phyloP scores from a whole-genome alignment of 495 filamentous ascomycete species.

The Penicillium desertorum region DNA sequence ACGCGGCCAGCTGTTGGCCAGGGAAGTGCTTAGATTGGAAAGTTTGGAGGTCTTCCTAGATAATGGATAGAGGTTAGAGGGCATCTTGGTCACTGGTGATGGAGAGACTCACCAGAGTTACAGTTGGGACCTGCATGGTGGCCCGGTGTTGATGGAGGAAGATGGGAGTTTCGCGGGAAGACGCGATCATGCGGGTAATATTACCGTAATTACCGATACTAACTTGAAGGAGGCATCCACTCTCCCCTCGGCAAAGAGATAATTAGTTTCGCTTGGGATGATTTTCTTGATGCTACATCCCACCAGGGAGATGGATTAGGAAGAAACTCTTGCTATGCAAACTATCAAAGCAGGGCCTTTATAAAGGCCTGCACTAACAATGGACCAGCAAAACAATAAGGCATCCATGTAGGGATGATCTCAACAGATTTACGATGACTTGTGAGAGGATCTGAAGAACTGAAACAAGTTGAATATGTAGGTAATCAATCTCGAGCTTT shows the following conservation, averaged over 20 bases:
- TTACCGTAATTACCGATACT: constrained; percentile 16
- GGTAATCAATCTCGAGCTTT: not conserved
- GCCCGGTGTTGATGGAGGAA: constrained; percentile 4
- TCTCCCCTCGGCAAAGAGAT: too few relatives aligned
- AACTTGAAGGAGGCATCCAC: not conserved
- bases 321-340: too few relatives aligned
- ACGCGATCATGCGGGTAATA: constrained; percentile 12
- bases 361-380: too few relatives aligned
- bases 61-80: not conserved
- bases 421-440: too few relatives aligned
- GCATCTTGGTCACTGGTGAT: constrained; percentile 14
- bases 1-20: constrained; percentile 13
- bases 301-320: too few relatives aligned
- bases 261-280: not conserved
- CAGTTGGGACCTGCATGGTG: constrained; percentile 38
- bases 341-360: too few relatives aligned
- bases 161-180: constrained; percentile 11
- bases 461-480: not conserved
- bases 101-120: constrained; percentile 51
- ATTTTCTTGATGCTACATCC: too few relatives aligned
- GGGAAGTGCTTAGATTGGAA: constrained; percentile 71
- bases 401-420: too few relatives aligned
- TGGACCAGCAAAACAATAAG: too few relatives aligned
- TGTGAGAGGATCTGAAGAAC: not conserved
- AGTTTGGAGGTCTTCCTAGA: constrained; percentile 66